These are phyloP conservation scores for Erodium trifolium DNA, from an alignment of 441 rosid species.

Conservation along the genomic window DNA sequence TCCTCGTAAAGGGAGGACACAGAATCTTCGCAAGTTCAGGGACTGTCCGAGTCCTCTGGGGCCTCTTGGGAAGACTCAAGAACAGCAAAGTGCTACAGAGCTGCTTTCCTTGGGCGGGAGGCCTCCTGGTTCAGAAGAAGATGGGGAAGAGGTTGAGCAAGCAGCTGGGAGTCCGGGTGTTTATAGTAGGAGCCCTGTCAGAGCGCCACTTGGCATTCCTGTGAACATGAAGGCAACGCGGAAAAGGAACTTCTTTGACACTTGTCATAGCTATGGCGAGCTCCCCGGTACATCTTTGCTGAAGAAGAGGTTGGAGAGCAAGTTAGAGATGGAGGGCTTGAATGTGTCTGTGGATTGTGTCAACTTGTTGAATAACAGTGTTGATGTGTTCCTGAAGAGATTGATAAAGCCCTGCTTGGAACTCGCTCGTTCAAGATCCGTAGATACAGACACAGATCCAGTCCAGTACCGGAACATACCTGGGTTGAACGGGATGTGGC, in stretches of 20 bases:
- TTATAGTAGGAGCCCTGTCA: constrained; percentile 61
- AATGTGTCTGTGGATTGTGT: constrained; percentile 39
- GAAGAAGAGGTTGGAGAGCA: constrained; percentile 44
- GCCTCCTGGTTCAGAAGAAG: constrained; percentile 44
- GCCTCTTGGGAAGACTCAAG: constrained; percentile 11
- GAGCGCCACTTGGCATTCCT: constrained; percentile 79
- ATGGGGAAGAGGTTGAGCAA: constrained; percentile 75
- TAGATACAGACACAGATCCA: too few relatives aligned
- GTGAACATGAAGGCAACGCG: constrained; percentile 30
- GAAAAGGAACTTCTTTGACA: constrained; percentile 13
- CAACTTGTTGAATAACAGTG: constrained; percentile 52
- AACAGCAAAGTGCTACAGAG: constrained; percentile 38
- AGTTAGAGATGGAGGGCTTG: constrained; percentile 53
- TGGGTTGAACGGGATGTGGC: too few relatives aligned
- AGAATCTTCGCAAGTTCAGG: too few relatives aligned
- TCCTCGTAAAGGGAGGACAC: too few relatives aligned
- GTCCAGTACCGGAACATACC: too few relatives aligned
- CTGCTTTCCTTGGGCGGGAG: constrained; percentile 42
- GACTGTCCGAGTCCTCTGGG: too few relatives aligned
- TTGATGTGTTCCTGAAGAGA: constrained; percentile 54
- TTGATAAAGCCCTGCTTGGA: constrained; percentile 55
- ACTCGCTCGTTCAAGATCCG: constrained; percentile 36
- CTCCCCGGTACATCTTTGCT: constrained; percentile 63
- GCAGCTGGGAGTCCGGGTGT: constrained; percentile 53
- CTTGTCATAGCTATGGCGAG: constrained; percentile 14